A percentile compares a stretch with the other conserved stretches of the same genome.
phyloP scores from a whole-genome alignment of 2,329 filamentous ascomycete species.

The Rhinocladiella mackenziei region DNA sequence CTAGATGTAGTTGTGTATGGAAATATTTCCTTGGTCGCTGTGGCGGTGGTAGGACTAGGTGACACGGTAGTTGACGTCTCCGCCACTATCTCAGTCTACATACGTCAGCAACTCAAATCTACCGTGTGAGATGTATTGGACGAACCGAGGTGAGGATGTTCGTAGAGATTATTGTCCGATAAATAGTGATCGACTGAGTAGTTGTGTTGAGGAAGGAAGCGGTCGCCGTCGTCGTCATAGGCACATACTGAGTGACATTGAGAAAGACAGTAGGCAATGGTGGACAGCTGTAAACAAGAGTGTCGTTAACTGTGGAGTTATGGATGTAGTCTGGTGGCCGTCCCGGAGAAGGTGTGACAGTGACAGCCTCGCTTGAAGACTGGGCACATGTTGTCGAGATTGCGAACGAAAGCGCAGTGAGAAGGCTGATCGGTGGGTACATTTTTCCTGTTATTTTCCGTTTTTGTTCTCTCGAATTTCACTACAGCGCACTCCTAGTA shows the following conservation, averaged over 20 bases:
- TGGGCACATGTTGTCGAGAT: constrained; percentile 9
- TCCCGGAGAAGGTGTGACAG: constrained; percentile 4
- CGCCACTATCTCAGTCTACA: constrained; percentile 18
- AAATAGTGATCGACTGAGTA: constrained; percentile 22
- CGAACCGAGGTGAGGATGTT: constrained; percentile 18
- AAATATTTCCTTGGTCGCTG: constrained; percentile 18
- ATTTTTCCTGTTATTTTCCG: constrained; percentile 8
- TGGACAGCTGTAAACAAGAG: constrained; percentile 16
- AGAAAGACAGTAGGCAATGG: constrained; percentile 20
- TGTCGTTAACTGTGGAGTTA: constrained; percentile 10
- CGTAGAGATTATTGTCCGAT: constrained; percentile 24
- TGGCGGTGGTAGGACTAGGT: constrained; percentile 8
- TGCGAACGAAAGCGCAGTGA: constrained; percentile 13
- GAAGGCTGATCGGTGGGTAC: constrained; percentile 3
- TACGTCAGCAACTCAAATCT: constrained; percentile 1
- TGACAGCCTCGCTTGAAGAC: background rate
- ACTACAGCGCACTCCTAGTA: constrained; percentile 9
- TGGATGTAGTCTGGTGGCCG: constrained; percentile 5
- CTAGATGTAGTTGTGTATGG: constrained; percentile 9
- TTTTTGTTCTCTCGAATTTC: constrained; percentile 2
- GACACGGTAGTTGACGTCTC: constrained; percentile 16
- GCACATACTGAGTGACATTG: constrained; percentile 17
- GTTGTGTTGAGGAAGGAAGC: constrained; percentile 13
- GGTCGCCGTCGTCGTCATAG: constrained; percentile 8
- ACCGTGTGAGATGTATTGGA: background rate